phyloP scores from a whole-genome alignment of 805 yeast genomes.

The Ogataea allantospora region DNA sequence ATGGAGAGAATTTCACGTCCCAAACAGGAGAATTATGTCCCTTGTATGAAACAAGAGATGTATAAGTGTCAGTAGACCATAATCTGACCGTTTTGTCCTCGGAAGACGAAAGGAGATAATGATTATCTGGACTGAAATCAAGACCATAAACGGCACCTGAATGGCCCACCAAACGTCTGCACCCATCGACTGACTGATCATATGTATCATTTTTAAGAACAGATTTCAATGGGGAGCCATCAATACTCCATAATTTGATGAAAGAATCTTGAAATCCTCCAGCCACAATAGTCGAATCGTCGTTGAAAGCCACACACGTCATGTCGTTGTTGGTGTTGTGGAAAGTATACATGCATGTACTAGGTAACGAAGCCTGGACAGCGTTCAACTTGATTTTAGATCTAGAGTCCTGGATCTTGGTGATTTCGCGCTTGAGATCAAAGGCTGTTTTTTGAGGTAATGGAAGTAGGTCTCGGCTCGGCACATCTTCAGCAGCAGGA shows the following conservation, averaged over 20 bases:
- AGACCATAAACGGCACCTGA: conserved; percentile 91
- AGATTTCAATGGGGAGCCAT: conserved; percentile 79
- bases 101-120: conserved; percentile 74
- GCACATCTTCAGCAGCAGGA: conserved; percentile 58
- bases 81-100: conserved; percentile 90
- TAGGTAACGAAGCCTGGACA: conserved; percentile 79
- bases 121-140: conserved; percentile 87
- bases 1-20: conserved; percentile 94
- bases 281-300: conserved; percentile 82
- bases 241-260: conserved; percentile 88
- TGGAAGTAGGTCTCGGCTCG: conserved; percentile 73
- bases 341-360: conserved; percentile 97
- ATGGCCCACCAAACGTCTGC: conserved; percentile 76
- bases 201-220: conserved; percentile 54
- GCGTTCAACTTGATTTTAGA: conserved; percentile 67
- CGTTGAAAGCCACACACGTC: conserved; percentile 84
- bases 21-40: conserved; percentile 97
- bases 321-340: conserved; percentile 90
- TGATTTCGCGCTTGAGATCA: conserved; percentile 77
- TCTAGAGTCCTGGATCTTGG: conserved; percentile 78
- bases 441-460: conserved; percentile 78
- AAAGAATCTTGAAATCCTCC: conserved; percentile 94
- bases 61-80: conserved; percentile 91
- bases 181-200: conserved; percentile 36
- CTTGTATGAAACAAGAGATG: conserved; percentile 87